Percentiles rank a stretch among this genome's conserved stretches.
Evolutionary conservation across 2,329 filamentous ascomycete genomes (phyloP).

Genomic region (Lasiodiplodia sp.): DNA sequence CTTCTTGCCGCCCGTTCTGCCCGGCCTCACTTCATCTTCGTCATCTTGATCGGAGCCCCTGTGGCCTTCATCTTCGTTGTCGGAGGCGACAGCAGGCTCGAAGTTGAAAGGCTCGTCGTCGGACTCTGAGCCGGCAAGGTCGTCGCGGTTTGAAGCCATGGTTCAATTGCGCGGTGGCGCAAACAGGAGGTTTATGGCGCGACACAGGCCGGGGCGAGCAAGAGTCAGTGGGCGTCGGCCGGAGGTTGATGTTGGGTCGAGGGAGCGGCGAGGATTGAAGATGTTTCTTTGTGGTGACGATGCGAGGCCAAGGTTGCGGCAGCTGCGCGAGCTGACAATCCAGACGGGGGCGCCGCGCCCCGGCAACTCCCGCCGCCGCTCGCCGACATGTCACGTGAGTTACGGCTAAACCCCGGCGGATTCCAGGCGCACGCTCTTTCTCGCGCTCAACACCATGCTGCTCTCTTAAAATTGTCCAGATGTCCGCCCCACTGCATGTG

Average conservation of each 20-base stretch:
- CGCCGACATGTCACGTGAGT: not conserved
- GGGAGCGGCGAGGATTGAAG: not conserved
- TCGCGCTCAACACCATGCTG: constrained; percentile 9
- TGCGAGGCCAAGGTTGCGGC: constrained; percentile 12
- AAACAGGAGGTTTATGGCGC: not conserved
- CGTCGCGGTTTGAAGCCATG: constrained; percentile 27
- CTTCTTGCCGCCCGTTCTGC: constrained; percentile 30
- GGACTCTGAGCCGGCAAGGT: constrained; percentile 60
- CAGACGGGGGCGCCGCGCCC: not conserved
- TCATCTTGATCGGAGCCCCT: constrained; percentile 54
- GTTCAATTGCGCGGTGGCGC: constrained; percentile 11
- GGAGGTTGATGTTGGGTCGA: not conserved
- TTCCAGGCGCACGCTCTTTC: not conserved
- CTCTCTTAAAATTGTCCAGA: constrained; percentile 29
- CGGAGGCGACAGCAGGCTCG: constrained; percentile 70
- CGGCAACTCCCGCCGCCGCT: constrained; percentile 13
- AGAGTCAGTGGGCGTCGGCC: no score
- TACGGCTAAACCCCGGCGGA: not conserved
- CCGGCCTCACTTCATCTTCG: constrained; percentile 43
- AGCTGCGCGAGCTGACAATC: constrained; percentile 21
- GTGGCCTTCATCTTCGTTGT: constrained; percentile 48
- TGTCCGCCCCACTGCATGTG: constrained; percentile 46
- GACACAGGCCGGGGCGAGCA: not conserved
- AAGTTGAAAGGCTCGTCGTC: constrained; percentile 93
- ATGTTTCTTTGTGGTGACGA: constrained; percentile 24